A percentile compares a stretch with the other conserved stretches of the same genome.
Evolutionary conservation across 1,139 yeast species (phyloP).

Genomic region (Sugiyamaella novakii): DNA sequence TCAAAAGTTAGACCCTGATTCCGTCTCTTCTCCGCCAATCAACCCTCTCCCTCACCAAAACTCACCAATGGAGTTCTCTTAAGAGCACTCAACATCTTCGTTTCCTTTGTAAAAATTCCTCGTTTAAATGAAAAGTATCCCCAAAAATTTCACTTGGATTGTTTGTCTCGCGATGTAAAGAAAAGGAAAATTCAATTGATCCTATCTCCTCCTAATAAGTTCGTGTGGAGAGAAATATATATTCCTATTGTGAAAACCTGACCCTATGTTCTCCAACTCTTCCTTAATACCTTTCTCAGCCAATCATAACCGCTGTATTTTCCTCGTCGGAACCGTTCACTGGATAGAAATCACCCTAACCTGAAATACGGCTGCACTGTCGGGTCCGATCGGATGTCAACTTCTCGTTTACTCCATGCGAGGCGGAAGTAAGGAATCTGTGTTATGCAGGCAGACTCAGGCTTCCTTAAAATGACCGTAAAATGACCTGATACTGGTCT

Average conservation of each 20-base stretch:
- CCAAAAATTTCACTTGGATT: too few species aligned
- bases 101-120: too few species aligned
- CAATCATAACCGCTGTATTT: conserved; percentile 14
- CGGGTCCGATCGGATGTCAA: not conserved
- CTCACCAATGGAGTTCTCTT: conserved; percentile 34
- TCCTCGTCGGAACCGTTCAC: conserved; percentile 6
- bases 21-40: not conserved
- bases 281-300: not conserved
- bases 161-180: too few species aligned
- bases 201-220: conserved; percentile 5
- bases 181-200: conserved; percentile 6
- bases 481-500: too few species aligned
- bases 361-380: not conserved
- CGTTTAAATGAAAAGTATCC: too few species aligned
- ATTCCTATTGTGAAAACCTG: conserved; percentile 4
- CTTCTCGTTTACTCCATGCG: too few species aligned
- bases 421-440: too few species aligned
- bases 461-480: too few species aligned
- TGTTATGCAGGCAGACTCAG: too few species aligned
- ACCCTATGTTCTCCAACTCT: conserved; percentile 13
- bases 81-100: conserved; percentile 32
- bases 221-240: conserved; percentile 8
- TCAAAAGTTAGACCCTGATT: not conserved
- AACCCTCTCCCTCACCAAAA: conserved; percentile 4
- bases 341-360: conserved; percentile 7